Percentiles rank a stretch among this genome's conserved stretches.
Evolutionary conservation across 2,329 filamentous ascomycete genomes (phyloP).

Genomic region (Colletotrichum kahawae): DNA sequence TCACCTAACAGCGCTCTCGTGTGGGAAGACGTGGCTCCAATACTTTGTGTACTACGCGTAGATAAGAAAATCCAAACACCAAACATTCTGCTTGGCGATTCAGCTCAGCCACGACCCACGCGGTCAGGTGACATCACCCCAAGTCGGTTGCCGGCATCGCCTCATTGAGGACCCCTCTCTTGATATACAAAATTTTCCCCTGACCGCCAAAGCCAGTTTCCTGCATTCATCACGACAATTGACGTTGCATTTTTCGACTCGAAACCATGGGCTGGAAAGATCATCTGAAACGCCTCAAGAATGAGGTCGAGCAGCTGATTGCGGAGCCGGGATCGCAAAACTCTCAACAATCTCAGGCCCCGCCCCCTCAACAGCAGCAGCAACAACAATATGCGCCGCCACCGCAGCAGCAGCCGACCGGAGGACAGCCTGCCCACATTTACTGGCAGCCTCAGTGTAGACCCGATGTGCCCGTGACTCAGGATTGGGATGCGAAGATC

Average conservation of each 20-base stretch:
- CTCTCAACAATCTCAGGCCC: constrained; percentile 24
- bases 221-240: neutral
- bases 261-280: constrained; percentile 34
- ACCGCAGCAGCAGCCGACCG: neutral
- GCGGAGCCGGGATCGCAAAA: constrained; percentile 28
- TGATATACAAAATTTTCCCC: neutral
- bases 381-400: constrained; percentile 25
- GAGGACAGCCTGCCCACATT: constrained; percentile 20
- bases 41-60: neutral
- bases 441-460: constrained; percentile 62
- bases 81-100: neutral
- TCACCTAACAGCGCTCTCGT: neutral
- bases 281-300: constrained; percentile 42
- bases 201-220: neutral
- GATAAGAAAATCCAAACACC: neutral
- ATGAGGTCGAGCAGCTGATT: constrained; percentile 40
- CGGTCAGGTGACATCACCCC: neutral
- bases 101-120: neutral
- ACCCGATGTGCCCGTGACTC: constrained; percentile 47
- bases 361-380: constrained; percentile 24
- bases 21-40: neutral
- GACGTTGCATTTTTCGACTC: neutral
- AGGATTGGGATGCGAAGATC: constrained; percentile 60
- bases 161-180: neutral
- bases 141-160: neutral